phyloP scores from a whole-genome alignment of 176 grass and related monocot genomes.

The Cymbopogon citratus region DNA sequence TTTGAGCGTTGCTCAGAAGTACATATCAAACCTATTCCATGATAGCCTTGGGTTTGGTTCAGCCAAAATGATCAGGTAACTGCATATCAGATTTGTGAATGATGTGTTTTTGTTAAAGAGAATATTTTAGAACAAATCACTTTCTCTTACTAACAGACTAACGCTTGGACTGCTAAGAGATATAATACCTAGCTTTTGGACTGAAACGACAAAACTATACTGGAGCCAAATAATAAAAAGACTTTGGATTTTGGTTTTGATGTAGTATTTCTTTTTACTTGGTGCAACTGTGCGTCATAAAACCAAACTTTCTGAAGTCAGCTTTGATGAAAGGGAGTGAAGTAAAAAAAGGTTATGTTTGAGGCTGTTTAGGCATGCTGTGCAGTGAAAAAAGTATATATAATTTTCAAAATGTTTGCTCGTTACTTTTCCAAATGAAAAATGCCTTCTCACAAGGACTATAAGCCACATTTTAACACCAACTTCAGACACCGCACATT shows the following conservation, averaged over 20 bases:
- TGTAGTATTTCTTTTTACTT: background rate
- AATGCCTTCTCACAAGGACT: background rate
- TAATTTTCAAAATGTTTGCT: background rate
- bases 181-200: background rate
- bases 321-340: background rate
- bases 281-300: background rate
- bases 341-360: background rate
- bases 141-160: background rate
- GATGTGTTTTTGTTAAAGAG: background rate
- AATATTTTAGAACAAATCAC: background rate
- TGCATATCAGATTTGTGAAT: background rate
- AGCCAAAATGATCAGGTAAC: constrained; percentile 97
- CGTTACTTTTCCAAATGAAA: background rate
- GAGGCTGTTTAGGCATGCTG: background rate
- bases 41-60: constrained; percentile 93
- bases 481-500: background rate
- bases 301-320: background rate
- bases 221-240: background rate
- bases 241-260: background rate
- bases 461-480: background rate
- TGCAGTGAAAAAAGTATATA: background rate
- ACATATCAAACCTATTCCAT: constrained; percentile 76
- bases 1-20: constrained; percentile 48
- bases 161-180: background rate
- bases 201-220: background rate